Percentiles rank a stretch among this genome's conserved stretches.
Evolutionary conservation across 139 green algal genomes (phyloP).

Genomic region (Tetradesmus obliquus): DNA sequence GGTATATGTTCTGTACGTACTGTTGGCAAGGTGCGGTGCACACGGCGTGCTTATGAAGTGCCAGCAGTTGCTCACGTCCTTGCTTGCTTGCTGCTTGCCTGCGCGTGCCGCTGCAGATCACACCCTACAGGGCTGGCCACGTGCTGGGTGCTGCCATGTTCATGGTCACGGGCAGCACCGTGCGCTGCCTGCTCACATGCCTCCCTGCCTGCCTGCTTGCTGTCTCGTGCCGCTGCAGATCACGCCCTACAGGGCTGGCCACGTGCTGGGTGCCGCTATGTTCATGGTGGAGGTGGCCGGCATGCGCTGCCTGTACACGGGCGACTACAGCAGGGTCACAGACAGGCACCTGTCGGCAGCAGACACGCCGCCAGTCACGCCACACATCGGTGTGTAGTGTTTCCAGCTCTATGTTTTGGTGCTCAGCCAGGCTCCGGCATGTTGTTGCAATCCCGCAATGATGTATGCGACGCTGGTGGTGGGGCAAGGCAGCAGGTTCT

Average conservation of each 20-base stretch:
- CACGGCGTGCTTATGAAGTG: no score
- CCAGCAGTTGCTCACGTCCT: neutral
- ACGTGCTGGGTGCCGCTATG: conserved; percentile 98
- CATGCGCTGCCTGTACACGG: conserved; percentile 95
- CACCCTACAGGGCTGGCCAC: conserved; percentile 92
- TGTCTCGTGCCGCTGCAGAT: conserved; percentile 49
- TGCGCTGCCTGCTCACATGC: conserved; percentile 73
- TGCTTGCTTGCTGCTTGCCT: neutral
- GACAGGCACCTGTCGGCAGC: conserved; percentile 93
- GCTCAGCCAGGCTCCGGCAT: no score
- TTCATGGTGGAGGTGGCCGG: conserved; percentile 97
- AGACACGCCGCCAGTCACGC: conserved; percentile 86
- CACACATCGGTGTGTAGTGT: conserved; percentile 82
- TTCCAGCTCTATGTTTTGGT: neutral
- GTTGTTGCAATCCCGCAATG: no score
- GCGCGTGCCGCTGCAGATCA: conserved; percentile 68
- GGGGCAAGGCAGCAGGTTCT: no score
- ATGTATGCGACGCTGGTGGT: no score
- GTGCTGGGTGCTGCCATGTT: conserved; percentile 99
- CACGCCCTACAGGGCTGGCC: conserved; percentile 91
- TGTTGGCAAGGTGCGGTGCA: no score
- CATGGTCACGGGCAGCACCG: conserved; percentile 94
- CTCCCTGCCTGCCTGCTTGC: no score
- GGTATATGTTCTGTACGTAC: no score
- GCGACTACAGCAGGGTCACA: conserved; percentile 88